Base-by-base conservation (phyloP, 1,284 basidiomycete genomes). In the Ganoderma lucidum region DNA sequence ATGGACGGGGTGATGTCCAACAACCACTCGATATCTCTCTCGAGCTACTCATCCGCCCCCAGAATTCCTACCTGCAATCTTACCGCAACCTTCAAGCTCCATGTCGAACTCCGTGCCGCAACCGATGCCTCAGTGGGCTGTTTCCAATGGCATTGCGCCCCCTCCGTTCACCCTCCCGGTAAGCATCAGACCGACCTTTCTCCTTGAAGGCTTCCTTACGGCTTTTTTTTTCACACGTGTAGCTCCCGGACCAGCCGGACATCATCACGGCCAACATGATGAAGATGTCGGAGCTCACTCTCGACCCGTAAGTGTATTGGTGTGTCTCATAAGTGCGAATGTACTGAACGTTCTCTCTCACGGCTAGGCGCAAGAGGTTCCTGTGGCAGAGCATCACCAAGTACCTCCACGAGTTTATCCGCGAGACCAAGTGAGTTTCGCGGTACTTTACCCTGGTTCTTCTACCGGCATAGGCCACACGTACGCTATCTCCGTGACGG, bases 351-450 rank as follows among this genome's bases (percentile, higher is more conserved):
- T 35, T 51, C 23, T 17, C 48, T 35, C 63, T 53, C 48, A 28
- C 23, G 48, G 23, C 30, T 55, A 79, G 79, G 9, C 76, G 79
- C 35, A 72, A 71, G 66, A 74, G 71, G 30, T 79, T 79, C 72
- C 71, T 81, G 30, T 64, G 73, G 80, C 86, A 69, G 89, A 90
- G 45, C 68, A 82, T 62, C 86, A 87, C 79, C 83, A 86, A 67
- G 75, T 88, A 71, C 86, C 86, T 67, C 85, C 90, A 67, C 86
- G 87, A 56, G 78, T 93, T 74, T 84, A 88, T 78, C 79, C 86
- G 85, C 62, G 94, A 96, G 79, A 92, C 91, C 0, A 83, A 82
- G 87, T 86, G 32, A 63, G 81, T 74, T 1, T 14, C 23, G 12
- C 12, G 10, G 23, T 3, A 61, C 12, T 56, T 30, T 12, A 19